Evolutionary conservation across 345 rosid genomes (phyloP).

Genomic region (Noccaea caerulescens): DNA sequence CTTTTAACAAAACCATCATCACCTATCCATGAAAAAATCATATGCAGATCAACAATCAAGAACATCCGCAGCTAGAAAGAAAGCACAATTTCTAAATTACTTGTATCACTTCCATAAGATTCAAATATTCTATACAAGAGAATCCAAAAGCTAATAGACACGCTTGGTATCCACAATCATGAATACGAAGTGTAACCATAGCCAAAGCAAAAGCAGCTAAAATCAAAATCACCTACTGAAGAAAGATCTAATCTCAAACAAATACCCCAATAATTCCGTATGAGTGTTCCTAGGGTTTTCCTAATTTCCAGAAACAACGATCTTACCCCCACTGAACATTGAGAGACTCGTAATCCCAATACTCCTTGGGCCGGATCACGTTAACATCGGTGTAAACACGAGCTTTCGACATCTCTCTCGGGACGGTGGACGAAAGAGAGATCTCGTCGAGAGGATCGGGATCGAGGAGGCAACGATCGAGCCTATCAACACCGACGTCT

Average conservation of each 20-base stretch:
- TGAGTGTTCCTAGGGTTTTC: conserved; percentile 16
- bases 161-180: conserved; percentile 11
- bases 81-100: neutral
- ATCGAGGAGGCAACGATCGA: conserved; percentile 20
- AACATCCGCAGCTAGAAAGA: neutral
- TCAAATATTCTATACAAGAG: neutral
- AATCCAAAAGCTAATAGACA: neutral
- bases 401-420: conserved; percentile 81
- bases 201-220: neutral
- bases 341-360: conserved; percentile 92
- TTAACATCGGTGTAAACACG: conserved; percentile 86
- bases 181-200: neutral
- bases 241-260: neutral
- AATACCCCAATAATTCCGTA: neutral
- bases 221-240: neutral
- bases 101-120: conserved; percentile 9
- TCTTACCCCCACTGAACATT: conserved; percentile 89
- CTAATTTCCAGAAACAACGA: conserved; percentile 15
- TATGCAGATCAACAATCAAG: conserved; percentile 11
- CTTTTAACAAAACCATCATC: conserved; percentile 22
- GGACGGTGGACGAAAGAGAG: conserved; percentile 23
- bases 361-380: conserved; percentile 87
- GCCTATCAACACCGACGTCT: conserved; percentile 1
- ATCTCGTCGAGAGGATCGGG: conserved; percentile 35
- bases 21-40: neutral